Percentiles rank a stretch among this genome's conserved stretches.
These are phyloP conservation scores for Colletotrichum endophyticum DNA, from an alignment of 2,329 filamentous ascomycete genomes.

Conservation along the genomic window DNA sequence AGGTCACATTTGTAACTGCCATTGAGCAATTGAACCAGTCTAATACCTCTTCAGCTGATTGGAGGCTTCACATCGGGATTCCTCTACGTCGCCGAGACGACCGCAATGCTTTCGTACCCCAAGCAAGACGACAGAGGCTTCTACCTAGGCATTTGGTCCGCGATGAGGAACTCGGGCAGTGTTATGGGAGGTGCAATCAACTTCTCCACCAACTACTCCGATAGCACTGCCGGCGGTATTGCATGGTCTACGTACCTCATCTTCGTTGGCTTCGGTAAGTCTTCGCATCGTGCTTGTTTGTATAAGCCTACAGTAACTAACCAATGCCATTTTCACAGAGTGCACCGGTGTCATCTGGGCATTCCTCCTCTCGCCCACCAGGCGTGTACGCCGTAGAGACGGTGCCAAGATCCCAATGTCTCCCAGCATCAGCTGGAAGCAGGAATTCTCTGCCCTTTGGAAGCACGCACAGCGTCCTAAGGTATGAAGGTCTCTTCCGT, in stretches of 20 bases:
- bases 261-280: conserved; percentile 28
- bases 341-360: conserved; percentile 30
- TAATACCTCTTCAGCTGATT: not conserved
- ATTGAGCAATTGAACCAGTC: not conserved
- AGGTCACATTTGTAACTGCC: accelerated
- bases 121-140: conserved; percentile 20
- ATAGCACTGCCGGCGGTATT: conserved; percentile 27
- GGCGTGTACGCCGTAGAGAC: conserved; percentile 30
- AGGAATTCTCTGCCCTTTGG: conserved; percentile 28
- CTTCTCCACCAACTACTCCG: conserved; percentile 44
- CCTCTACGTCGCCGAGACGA: conserved; percentile 30
- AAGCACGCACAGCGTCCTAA: conserved; percentile 22
- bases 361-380: conserved; percentile 28
- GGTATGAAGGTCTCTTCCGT: conserved; percentile 4
- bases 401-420: conserved; percentile 27
- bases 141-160: conserved; percentile 27
- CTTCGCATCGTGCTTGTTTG: not conserved
- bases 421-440: conserved; percentile 23
- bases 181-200: conserved; percentile 53
- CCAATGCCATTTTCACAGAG: not conserved
- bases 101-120: conserved; percentile 28
- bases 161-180: conserved; percentile 25
- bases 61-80: conserved; percentile 23
- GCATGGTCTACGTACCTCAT: conserved; percentile 31
- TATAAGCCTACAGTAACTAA: not conserved